A percentile compares a stretch with the other conserved stretches of the same genome.
Evolutionary conservation across 2,329 filamentous ascomycete species (phyloP).

Genomic region (Rasamsonia emersonii): DNA sequence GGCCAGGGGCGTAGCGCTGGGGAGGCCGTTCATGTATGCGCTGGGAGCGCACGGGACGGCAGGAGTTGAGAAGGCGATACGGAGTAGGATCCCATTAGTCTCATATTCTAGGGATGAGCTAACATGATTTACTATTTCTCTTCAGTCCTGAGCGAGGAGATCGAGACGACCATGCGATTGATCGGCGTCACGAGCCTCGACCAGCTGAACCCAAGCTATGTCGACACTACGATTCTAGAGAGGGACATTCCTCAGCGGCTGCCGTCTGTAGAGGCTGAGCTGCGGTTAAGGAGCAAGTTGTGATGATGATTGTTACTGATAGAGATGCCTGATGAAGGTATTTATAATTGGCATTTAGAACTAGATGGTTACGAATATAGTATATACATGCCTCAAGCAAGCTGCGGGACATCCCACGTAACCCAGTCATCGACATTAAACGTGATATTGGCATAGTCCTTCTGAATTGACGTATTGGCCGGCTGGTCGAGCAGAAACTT

Average conservation of each 20-base stretch:
- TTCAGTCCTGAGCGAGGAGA: constrained; percentile 55
- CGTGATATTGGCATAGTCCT: constrained; percentile 16
- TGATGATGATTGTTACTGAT: no score
- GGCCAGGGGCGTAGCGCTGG: constrained; percentile 72
- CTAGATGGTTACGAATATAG: no score
- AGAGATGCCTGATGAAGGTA: no score
- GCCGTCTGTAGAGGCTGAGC: no score
- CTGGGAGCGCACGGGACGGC: constrained; percentile 55
- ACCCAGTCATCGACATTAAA: constrained; percentile 36
- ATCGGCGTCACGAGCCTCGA: constrained; percentile 66
- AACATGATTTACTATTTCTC: no score
- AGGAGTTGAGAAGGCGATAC: constrained; percentile 56
- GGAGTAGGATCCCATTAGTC: constrained; percentile 41
- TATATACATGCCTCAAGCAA: no score
- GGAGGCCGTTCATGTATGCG: constrained; percentile 67
- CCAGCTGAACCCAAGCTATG: constrained; percentile 64
- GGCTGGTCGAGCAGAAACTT: constrained; percentile 41
- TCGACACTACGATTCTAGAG: constrained; percentile 40
- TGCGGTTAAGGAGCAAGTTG: no score
- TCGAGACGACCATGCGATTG: constrained; percentile 57
- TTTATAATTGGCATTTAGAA: no score
- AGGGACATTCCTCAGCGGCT: no score
- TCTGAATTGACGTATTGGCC: constrained; percentile 21
- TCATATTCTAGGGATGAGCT: no score
- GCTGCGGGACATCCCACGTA: constrained; percentile 36